phyloP scores from a whole-genome alignment of 495 filamentous ascomycete species.

The Podospora sp. region DNA sequence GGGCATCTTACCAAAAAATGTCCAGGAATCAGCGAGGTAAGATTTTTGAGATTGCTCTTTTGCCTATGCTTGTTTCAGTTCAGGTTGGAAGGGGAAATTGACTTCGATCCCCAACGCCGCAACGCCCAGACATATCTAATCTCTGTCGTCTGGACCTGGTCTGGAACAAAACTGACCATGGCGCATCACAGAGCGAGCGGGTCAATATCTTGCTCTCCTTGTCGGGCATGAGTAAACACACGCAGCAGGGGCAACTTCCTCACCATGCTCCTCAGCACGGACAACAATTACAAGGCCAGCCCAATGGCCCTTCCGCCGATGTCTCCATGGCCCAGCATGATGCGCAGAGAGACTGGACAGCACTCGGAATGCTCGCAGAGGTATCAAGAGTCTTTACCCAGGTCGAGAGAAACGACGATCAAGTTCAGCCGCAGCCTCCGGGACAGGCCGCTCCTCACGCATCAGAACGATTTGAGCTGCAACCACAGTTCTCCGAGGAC shows the following conservation, averaged over 20 bases:
- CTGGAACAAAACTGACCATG: neutral
- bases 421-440: constrained; percentile 26
- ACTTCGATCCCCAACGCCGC: too few species aligned
- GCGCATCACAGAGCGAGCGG: neutral
- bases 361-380: constrained; percentile 79
- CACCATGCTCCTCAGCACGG: constrained; percentile 27
- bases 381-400: constrained; percentile 71
- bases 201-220: constrained; percentile 26
- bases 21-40: constrained; percentile 62
- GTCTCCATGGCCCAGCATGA: constrained; percentile 36
- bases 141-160: neutral
- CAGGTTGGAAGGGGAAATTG: too few species aligned
- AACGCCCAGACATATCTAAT: too few species aligned
- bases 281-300: constrained; percentile 38
- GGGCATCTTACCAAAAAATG: constrained; percentile 82
- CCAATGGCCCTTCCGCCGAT: constrained; percentile 34
- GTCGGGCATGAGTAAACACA: constrained; percentile 41
- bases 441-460: constrained; percentile 17
- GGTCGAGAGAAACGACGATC: constrained; percentile 52
- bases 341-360: constrained; percentile 58
- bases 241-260: constrained; percentile 26
- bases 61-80: constrained; percentile 51
- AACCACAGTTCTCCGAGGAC: constrained; percentile 52
- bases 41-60: constrained; percentile 54
- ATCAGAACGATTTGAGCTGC: constrained; percentile 46